Evolutionary conservation across 148 eudicot genomes (phyloP), one percentile per base, ranked within the genome.

Genomic region (Silene conica): DNA sequence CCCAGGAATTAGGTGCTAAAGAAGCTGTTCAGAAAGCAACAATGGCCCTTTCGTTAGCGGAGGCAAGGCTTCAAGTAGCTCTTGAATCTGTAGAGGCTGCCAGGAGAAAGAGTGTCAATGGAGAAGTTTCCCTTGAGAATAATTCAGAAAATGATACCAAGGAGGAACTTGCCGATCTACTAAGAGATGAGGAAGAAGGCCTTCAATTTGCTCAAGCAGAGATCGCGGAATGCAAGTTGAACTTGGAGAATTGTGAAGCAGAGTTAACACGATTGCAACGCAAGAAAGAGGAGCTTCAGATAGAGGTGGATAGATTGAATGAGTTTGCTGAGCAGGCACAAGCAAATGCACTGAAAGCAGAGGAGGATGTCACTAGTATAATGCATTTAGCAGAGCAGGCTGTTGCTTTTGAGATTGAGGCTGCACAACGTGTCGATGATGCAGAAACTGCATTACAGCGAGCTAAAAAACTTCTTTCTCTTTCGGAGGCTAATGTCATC

Each of bases 321-420:
- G 86, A 75, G 60, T 72, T 82, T 69, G 97, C 97, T 71, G 96
- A 92, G 56, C 85, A 81, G 78, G 94, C 96, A 60, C 80, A 85
- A 66, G 62, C 45, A 58, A 76, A 89, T 86, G 96, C 89, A 54
- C 63, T 87, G 71, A 84, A 85, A 83, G 97, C 92, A 21, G 99
- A 95, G 69, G 99, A 92, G 78, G 92, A 92, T 82, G 97, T 95
- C 43, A 84, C 97, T 52, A 90, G 83, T 28, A 83, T 95, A 79
- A 95, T 95, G 99, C 86, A 86, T 84, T 83, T 89, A 79, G 99
- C 99, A 28, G 99, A 95, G 81, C 88, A 95, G 81, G 99, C 99
- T 76, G 99, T 95, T 80, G 99, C 99, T 70, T 79, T 82, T 76
- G 97, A 95, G 84, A 76, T 95, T 23, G 88, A 88, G 88, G 96